These are phyloP conservation scores for Thelonectria discophora DNA, from an alignment of 2,329 filamentous ascomycete genomes.

Conservation along the genomic window DNA sequence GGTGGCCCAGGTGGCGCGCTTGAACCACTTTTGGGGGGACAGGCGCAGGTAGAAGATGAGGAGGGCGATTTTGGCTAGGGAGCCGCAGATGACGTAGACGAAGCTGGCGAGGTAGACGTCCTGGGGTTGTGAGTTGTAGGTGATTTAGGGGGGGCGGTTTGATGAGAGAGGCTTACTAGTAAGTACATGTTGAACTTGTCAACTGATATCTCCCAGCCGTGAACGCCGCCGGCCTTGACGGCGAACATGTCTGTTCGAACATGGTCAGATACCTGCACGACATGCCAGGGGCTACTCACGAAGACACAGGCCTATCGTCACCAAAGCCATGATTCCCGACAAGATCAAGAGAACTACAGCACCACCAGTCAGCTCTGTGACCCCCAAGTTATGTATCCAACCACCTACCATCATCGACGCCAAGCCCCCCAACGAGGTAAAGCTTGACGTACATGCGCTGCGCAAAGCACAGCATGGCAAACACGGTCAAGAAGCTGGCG, in stretches of 20 bases:
- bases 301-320: slow-evolving; percentile 33
- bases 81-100: slow-evolving; percentile 48
- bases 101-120: slow-evolving; percentile 41
- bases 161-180: slow-evolving; percentile 28
- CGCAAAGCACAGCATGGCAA: slow-evolving; percentile 37
- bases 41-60: slow-evolving; percentile 51
- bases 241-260: slow-evolving; percentile 41
- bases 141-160: too few relatives aligned
- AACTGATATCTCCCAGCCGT: slow-evolving; percentile 45
- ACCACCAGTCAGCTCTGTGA: neutral
- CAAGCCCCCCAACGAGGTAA: slow-evolving; percentile 33
- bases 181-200: slow-evolving; percentile 40
- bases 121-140: too few relatives aligned
- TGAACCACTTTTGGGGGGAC: slow-evolving; percentile 48
- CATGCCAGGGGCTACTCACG: too few relatives aligned
- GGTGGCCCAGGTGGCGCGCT: slow-evolving; percentile 41
- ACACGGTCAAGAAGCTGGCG: slow-evolving; percentile 29
- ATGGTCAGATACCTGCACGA: neutral
- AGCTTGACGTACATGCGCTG: slow-evolving; percentile 42
- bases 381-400: neutral
- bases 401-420: slow-evolving; percentile 41
- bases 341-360: slow-evolving; percentile 6
- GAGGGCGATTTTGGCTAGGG: slow-evolving; percentile 50
- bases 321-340: slow-evolving; percentile 23
- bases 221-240: slow-evolving; percentile 39